phyloP scores from a whole-genome alignment of 2,329 filamentous ascomycete species.

The Dothistroma pini region DNA sequence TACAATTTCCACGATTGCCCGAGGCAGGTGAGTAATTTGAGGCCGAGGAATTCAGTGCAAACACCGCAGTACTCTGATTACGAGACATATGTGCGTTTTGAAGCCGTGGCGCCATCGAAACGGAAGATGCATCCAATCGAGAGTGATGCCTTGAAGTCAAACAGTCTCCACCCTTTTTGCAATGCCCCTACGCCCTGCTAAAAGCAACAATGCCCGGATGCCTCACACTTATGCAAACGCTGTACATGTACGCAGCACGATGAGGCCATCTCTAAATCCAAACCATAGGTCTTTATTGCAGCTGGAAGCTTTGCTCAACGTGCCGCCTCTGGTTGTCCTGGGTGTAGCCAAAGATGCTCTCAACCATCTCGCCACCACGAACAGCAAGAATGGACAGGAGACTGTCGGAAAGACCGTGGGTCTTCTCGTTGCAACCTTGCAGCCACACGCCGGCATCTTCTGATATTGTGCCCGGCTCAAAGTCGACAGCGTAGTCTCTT shows the following conservation, averaged over 20 bases:
- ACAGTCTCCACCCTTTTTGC: neutral
- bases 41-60: neutral
- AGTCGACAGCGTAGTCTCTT: constrained; percentile 75
- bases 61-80: neutral
- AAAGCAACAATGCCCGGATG: neutral
- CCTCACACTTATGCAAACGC: neutral
- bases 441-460: constrained; percentile 78
- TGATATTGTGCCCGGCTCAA: constrained; percentile 65
- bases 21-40: neutral
- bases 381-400: constrained; percentile 37
- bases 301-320: constrained; percentile 15
- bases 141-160: neutral
- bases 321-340: constrained; percentile 13
- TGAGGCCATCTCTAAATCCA: neutral
- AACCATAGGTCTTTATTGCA: neutral
- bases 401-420: constrained; percentile 68
- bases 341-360: constrained; percentile 35
- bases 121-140: neutral
- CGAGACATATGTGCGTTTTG: too few relatives aligned
- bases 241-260: neutral
- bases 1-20: neutral
- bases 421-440: constrained; percentile 89
- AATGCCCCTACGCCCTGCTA: neutral
- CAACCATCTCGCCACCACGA: constrained; percentile 38
- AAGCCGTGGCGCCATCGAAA: too few relatives aligned